Conservation (phyloP, 139 green algal species). For the Nannochloris sp. region DNA sequence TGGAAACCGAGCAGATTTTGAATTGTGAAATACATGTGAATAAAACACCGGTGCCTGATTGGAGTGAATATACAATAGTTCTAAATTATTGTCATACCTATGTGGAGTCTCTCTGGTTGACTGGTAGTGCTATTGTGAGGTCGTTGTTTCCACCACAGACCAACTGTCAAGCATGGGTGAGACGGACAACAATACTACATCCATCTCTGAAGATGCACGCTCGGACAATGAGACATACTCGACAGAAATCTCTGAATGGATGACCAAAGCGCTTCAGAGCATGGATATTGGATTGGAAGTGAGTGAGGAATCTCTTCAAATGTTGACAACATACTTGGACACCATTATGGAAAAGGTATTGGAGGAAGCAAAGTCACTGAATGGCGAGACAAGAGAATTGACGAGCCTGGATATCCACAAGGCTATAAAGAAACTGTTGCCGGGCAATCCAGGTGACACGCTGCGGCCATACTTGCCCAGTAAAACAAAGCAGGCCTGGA, state of each 20-base stretch:
- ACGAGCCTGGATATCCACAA: slow-evolving; percentile 31
- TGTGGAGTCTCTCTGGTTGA: too few relatives aligned
- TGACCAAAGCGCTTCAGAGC: background rate
- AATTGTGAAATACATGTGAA: too few relatives aligned
- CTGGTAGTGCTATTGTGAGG: too few relatives aligned
- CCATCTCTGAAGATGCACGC: too few relatives aligned
- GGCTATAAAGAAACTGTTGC: slow-evolving; percentile 25
- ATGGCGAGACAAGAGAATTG: slow-evolving; percentile 4
- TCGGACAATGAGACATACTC: too few relatives aligned
- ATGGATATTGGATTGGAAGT: slow-evolving; percentile 1
- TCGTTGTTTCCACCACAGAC: too few relatives aligned
- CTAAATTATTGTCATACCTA: too few relatives aligned
- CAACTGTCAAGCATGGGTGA: too few relatives aligned
- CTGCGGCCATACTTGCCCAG: slow-evolving; percentile 24
- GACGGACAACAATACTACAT: too few relatives aligned
- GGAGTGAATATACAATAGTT: too few relatives aligned
- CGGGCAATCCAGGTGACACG: slow-evolving; percentile 10
- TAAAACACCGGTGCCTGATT: too few relatives aligned
- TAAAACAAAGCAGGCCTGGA: slow-evolving; percentile 28
- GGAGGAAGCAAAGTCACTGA: slow-evolving; percentile 12
- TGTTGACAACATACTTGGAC: slow-evolving; percentile 12
- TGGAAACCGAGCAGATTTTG: too few relatives aligned
- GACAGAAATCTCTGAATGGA: background rate
- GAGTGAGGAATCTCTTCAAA: background rate
- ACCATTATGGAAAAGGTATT: slow-evolving; percentile 14